A percentile compares a stretch with the other conserved stretches of the same genome.
These are phyloP conservation scores for Gonium pectorale DNA, from an alignment of 139 green algal species.

Conservation along the genomic window DNA sequence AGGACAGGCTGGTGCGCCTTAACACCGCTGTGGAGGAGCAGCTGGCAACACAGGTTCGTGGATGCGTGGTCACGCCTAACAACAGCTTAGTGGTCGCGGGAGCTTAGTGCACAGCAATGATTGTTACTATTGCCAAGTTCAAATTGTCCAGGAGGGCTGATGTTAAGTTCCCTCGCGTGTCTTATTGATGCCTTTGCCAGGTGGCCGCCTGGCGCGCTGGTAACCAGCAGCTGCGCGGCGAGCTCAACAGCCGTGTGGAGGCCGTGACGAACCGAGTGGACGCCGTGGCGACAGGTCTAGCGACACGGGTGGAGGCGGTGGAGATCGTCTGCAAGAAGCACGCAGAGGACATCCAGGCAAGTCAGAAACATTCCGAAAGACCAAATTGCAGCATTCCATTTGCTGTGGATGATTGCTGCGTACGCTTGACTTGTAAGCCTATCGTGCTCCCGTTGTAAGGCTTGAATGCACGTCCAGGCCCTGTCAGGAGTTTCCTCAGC, in stretches of 20 bases:
- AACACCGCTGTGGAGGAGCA: slow-evolving; percentile 31
- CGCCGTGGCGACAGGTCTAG: background rate
- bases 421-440: background rate
- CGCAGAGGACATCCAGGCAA: slow-evolving; percentile 15
- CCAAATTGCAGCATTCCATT: background rate
- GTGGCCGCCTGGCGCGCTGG: slow-evolving; percentile 21
- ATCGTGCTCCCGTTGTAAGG: background rate
- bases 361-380: background rate
- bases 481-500: background rate
- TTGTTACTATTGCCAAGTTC: too few relatives aligned
- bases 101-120: too few relatives aligned
- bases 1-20: slow-evolving; percentile 6
- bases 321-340: background rate
- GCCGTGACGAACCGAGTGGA: background rate
- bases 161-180: too few relatives aligned
- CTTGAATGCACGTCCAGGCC: background rate
- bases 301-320: background rate
- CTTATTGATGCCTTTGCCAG: background rate
- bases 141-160: too few relatives aligned
- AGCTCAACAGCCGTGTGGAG: slow-evolving; percentile 18
- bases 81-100: too few relatives aligned
- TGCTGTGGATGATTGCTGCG: background rate
- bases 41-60: slow-evolving; percentile 24
- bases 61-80: too few relatives aligned
- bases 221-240: slow-evolving; percentile 26